These are phyloP conservation scores for Dactylellina sp. DNA, from an alignment of 2,329 filamentous ascomycete genomes.

Conservation along the genomic window DNA sequence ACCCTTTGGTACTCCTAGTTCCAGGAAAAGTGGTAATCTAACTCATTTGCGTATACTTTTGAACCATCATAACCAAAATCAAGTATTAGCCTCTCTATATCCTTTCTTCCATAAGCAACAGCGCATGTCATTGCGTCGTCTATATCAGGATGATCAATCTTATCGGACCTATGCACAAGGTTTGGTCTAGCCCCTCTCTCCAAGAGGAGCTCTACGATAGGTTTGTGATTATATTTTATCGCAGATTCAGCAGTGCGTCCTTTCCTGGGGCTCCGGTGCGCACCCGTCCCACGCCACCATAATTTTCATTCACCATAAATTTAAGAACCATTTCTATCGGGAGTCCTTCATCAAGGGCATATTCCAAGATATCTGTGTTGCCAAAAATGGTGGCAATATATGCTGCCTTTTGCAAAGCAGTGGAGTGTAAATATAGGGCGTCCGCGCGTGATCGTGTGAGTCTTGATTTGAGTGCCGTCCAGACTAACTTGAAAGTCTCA, in stretches of 20 bases:
- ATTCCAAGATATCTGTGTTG: slow-evolving; percentile 9
- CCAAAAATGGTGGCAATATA: slow-evolving; percentile 8
- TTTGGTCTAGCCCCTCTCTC: slow-evolving; percentile 11
- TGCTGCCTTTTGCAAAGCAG: not conserved
- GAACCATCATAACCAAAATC: slow-evolving; percentile 2
- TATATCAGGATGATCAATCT: not conserved
- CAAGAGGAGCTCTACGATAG: slow-evolving; percentile 9
- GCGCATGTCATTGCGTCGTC: slow-evolving; percentile 10
- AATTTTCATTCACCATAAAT: not conserved
- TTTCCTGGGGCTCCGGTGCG: not conserved
- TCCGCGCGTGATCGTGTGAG: too few species aligned
- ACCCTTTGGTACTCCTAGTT: too few species aligned
- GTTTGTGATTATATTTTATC: slow-evolving; percentile 12
- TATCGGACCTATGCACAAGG: not conserved
- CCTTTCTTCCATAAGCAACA: not conserved
- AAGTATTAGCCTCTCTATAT: slow-evolving; percentile 15
- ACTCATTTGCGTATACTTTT: too few species aligned
- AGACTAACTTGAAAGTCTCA: slow-evolving; percentile 18
- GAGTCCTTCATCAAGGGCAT: slow-evolving; percentile 19
- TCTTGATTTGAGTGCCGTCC: too few species aligned
- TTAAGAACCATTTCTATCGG: slow-evolving; percentile 2
- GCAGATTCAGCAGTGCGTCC: slow-evolving; percentile 11
- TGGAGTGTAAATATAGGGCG: too few species aligned
- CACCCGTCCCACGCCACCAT: not conserved
- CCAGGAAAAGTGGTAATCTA: too few species aligned